Evolutionary conservation across 2,329 filamentous ascomycete genomes (phyloP).

Genomic region (Trichoderma sp.): DNA sequence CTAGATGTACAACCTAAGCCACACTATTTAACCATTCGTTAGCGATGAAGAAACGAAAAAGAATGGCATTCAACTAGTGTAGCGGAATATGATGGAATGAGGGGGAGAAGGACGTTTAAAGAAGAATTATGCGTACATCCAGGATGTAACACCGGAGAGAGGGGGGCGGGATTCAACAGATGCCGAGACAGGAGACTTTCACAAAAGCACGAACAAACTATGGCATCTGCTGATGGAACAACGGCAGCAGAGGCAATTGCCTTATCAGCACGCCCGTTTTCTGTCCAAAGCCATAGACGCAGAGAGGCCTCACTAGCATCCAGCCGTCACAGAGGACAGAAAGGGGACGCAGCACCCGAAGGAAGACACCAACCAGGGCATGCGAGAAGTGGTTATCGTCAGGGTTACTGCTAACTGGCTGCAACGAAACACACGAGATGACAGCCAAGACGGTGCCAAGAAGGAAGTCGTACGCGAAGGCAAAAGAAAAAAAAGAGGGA

Average conservation of each 20-base stretch:
- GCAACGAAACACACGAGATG: slow-evolving; percentile 28
- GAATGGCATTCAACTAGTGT: not conserved
- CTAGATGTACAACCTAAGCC: slow-evolving; percentile 2
- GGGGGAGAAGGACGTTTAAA: not conserved
- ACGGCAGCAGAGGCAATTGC: slow-evolving; percentile 8
- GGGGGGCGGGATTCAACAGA: not conserved
- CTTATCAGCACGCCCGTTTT: not conserved
- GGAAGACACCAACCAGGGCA: slow-evolving; percentile 23
- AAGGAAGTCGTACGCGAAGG: slow-evolving; percentile 27
- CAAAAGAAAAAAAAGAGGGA: not conserved
- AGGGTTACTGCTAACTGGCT: slow-evolving; percentile 24
- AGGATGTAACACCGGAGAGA: slow-evolving; percentile 18
- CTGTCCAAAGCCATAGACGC: not conserved
- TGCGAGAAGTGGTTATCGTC: slow-evolving; percentile 10
- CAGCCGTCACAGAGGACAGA: slow-evolving; percentile 20
- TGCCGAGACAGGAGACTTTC: slow-evolving; percentile 12
- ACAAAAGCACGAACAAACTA: slow-evolving; percentile 5
- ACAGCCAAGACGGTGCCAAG: slow-evolving; percentile 21
- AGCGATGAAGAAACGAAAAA: slow-evolving; percentile 6
- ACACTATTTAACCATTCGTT: slow-evolving; percentile 20
- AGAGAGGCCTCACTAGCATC: slow-evolving; percentile 20
- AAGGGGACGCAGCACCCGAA: slow-evolving; percentile 18
- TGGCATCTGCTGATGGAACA: slow-evolving; percentile 2
- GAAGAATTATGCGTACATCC: slow-evolving; percentile 7
- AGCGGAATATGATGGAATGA: not conserved